phyloP scores from a whole-genome alignment of 352 stramenopile species.

The Pythium folliculosum region DNA sequence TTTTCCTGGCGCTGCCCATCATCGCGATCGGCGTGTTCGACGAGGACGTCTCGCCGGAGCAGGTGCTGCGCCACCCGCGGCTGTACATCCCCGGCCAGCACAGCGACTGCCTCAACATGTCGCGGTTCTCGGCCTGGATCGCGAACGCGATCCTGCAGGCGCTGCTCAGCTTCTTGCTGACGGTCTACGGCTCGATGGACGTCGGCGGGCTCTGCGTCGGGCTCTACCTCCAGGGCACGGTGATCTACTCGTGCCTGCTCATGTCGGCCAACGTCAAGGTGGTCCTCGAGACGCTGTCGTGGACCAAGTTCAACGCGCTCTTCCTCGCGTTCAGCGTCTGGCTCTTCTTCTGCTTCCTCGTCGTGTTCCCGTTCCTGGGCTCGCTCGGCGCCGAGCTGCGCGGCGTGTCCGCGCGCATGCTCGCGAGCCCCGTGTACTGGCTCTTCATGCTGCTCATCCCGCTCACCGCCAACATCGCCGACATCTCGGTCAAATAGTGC shows the following conservation, averaged over 20 bases:
- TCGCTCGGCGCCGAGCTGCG: constrained; percentile 51
- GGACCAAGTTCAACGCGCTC: constrained; percentile 68
- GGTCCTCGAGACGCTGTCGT: constrained; percentile 72
- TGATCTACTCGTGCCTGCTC: constrained; percentile 72
- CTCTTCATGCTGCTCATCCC: constrained; percentile 65
- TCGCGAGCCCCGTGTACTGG: constrained; percentile 70
- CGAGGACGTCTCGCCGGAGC: constrained; percentile 64
- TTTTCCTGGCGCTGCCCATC: constrained; percentile 89
- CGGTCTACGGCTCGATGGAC: constrained; percentile 42
- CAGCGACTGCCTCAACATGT: constrained; percentile 72
- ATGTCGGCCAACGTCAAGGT: constrained; percentile 82
- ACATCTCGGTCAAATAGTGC: constrained; percentile 75
- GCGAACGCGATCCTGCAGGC: constrained; percentile 66
- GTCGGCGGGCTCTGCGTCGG: constrained; percentile 37
- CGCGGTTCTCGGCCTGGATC: constrained; percentile 62
- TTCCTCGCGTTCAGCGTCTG: constrained; percentile 58
- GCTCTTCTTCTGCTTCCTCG: constrained; percentile 66
- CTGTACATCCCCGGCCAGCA: constrained; percentile 64
- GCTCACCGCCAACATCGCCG: constrained; percentile 55
- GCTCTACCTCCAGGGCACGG: constrained; percentile 64
- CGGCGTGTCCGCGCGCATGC: constrained; percentile 56
- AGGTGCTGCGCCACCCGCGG: constrained; percentile 58
- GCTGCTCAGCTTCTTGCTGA: constrained; percentile 64
- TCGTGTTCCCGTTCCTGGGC: constrained; percentile 58
- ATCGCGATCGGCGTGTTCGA: constrained; percentile 83